Evolutionary conservation across 2,329 filamentous ascomycete species (phyloP).

Genomic region (Dissoconium aciculare): DNA sequence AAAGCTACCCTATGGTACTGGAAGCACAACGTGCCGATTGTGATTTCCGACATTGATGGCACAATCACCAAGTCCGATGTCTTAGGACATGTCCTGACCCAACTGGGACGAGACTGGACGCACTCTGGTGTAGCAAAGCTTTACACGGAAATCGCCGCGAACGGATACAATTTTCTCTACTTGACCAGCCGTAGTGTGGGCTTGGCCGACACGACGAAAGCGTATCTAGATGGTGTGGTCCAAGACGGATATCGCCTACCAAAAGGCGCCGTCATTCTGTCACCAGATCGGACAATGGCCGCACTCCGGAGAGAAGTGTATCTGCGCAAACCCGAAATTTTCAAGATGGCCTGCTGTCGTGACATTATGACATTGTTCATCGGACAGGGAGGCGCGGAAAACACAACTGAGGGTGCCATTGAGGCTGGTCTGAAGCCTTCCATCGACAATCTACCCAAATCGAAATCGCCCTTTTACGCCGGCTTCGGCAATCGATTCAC

Average conservation of each 20-base stretch:
- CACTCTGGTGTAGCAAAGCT: slow-evolving; percentile 92
- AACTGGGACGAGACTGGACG: slow-evolving; percentile 96
- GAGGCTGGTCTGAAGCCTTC: slow-evolving; percentile 18
- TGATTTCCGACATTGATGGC: slow-evolving; percentile 96
- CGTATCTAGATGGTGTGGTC: slow-evolving; percentile 75
- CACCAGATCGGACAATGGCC: slow-evolving; percentile 86
- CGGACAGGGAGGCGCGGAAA: slow-evolving; percentile 23
- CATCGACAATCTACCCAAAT: slow-evolving; percentile 2
- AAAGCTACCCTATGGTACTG: slow-evolving; percentile 87
- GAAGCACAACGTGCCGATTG: slow-evolving; percentile 79
- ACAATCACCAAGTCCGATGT: slow-evolving; percentile 72
- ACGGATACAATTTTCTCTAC: slow-evolving; percentile 98
- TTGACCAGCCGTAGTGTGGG: slow-evolving; percentile 87
- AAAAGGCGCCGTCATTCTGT: slow-evolving; percentile 84
- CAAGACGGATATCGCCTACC: slow-evolving; percentile 81
- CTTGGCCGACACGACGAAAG: slow-evolving; percentile 76
- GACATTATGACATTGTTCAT: slow-evolving; percentile 80
- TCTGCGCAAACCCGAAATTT: slow-evolving; percentile 88
- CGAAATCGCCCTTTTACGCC: slow-evolving; percentile 66
- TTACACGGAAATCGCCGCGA: slow-evolving; percentile 86
- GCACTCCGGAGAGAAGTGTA: slow-evolving; percentile 86
- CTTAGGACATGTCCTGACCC: slow-evolving; percentile 75
- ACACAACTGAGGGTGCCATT: slow-evolving; percentile 15
- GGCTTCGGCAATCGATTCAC: slow-evolving; percentile 94
- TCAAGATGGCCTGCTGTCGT: slow-evolving; percentile 96